Conservation (phyloP, 768 basidiomycete genomes). For the Infundibulicybe gibba region DNA sequence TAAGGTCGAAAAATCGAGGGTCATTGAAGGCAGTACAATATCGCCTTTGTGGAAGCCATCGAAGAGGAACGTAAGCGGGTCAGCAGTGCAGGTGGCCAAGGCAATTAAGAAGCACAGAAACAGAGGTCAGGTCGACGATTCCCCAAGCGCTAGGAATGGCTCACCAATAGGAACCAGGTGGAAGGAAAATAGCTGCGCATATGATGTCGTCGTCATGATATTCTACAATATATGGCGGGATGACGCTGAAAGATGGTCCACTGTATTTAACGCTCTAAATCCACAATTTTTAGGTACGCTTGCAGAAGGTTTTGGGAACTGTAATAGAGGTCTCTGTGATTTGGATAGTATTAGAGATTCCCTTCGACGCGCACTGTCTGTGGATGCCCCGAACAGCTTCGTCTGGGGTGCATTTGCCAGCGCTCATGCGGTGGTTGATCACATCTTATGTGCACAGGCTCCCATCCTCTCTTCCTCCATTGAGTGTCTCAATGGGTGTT, state of each 20-base stretch:
- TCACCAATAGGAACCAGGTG: slow-evolving; percentile 1
- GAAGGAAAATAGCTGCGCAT: slow-evolving; percentile 5
- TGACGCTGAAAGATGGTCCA: background rate
- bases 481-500: background rate
- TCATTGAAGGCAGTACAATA: too few species aligned
- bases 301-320: background rate
- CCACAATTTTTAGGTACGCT: background rate
- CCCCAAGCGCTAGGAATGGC: too few species aligned
- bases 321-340: background rate
- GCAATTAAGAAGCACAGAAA: background rate
- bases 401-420: background rate
- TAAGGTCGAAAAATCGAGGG: background rate
- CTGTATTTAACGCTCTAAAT: background rate
- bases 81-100: background rate
- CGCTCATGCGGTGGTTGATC: background rate
- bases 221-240: slow-evolving; percentile 3
- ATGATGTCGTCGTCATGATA: background rate
- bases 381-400: background rate
- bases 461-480: background rate
- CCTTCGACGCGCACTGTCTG: background rate
- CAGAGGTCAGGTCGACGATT: background rate
- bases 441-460: background rate
- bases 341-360: slow-evolving; percentile 2
- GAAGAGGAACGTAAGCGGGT: too few species aligned
- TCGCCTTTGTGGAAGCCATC: too few species aligned